Base-by-base conservation (phyloP, 2,329 filamentous ascomycete genomes). In the Plectosphaerella plurivora region DNA sequence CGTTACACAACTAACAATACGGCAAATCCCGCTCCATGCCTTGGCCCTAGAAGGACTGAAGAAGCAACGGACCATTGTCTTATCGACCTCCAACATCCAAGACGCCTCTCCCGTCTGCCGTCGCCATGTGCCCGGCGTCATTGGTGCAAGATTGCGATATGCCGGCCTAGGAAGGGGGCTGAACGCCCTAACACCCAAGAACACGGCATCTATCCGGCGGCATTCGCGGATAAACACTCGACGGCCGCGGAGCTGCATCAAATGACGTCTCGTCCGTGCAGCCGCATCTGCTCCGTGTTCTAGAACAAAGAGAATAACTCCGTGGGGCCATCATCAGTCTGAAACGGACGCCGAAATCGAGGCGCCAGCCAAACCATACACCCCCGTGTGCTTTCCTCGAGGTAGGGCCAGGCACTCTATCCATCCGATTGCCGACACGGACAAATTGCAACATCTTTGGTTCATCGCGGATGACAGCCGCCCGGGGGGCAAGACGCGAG, bases 71-170 rank as follows among this genome's bases (percentile, higher is more conserved):
- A 33, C 11, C 28, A 33, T 33, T 8, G 9, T 33, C 28, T 10
- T 12, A 33, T 33, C 11, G 11, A n/a, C 11, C 28, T 33, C 4
- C 7, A 9, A 4, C 3, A 33, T 33, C 7, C 3, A 33, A 33
- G 9, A 33, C 11, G 28, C 28, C 28, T 33, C 11, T 33, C 7
- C 28, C 28, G 28, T 33, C 28, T 12, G 4, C 22, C 41, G 16
- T 18, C 41, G 41, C n/a, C 16, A 5, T 16, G 15, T 12, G 7
- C 15, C 18, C 16, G n/a, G 16, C 47, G 18, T 16, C 35, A 49
- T 49, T 49, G 47, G 47, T 49, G 47, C 47, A 49, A 49, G 18
- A 49, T 49, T 49, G 47, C 18, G 20, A 35, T 15, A 10, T 41
- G 28, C 14, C 20, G 41, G 41, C 41, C 4, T 16, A 10, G n/a